Evolutionary conservation across 2,329 filamentous ascomycete species (phyloP), one percentile per base, ranked within the genome.

Genomic region (Fusarium concolor): DNA sequence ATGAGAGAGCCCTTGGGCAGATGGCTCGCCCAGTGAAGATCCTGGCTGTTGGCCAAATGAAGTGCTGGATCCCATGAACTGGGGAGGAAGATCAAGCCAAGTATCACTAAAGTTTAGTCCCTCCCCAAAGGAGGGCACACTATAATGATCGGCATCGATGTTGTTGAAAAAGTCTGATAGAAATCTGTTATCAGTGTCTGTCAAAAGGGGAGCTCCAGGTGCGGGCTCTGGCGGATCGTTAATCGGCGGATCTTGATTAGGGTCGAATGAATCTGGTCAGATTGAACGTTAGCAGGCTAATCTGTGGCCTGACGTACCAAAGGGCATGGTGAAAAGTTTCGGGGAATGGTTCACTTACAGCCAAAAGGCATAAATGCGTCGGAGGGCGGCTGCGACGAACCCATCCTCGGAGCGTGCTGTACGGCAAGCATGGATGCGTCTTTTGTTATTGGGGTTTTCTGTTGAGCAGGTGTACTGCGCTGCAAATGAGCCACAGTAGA

Each of bases 1-100:
- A 42, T 64, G 68, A 42, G 68, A 57, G 17, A 70, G 45, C 22
- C 71, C 73, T 24, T 70, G 73, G 14, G 59, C 45, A 20, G 71
- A 42, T 11, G 75, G 66, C 10, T 75, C 65, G 26, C 63, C 62
- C 26, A 75, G 56, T 17, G 77, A 71, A 9, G 76, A 67, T 37
- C 75, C 72, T 15, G 81, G 78, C 35, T 86, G 85, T 49, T 87
- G 84, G 18, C 88, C 88, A 66, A 87, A 86, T 5, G 88, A 90
- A 20, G 89, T 90, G 2, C 86, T 82, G 14, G 89, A 87, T 50
- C 89, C 89, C 79, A 92, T 86, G 67, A 91, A 88, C 47, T 84
- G 84, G 3, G 89, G 89, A 7, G 89, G 89, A 20, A 90, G 79
- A 60, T 88, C 86, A 45, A 82, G 76, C 86, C 86, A 89, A 56